phyloP scores from a whole-genome alignment of 2,329 filamentous ascomycete genomes.

The Fonsecaea erecta region DNA sequence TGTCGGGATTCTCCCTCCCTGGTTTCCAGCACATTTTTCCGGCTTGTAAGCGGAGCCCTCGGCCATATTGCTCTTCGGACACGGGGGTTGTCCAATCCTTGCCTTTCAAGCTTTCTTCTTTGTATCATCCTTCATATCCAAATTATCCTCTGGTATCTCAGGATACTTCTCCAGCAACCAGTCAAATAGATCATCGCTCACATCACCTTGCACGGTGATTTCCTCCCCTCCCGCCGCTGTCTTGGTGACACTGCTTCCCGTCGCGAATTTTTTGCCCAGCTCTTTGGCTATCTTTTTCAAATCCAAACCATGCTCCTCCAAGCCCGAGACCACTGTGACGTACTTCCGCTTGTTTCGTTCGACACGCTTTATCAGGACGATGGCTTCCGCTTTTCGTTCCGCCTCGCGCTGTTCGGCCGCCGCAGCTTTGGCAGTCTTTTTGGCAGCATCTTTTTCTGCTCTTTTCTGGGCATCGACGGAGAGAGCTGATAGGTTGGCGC shows the following conservation, averaged over 20 bases:
- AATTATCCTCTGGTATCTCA: slow-evolving; percentile 90
- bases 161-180: slow-evolving; percentile 84
- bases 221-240: slow-evolving; percentile 84
- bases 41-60: not conserved
- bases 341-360: slow-evolving; percentile 98
- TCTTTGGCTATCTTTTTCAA: slow-evolving; percentile 97
- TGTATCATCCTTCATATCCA: slow-evolving; percentile 96
- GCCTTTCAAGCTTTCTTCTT: slow-evolving; percentile 65
- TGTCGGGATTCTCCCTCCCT: not conserved
- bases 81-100: not conserved
- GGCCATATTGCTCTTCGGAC: not conserved
- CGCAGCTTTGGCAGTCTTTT: slow-evolving; percentile 94
- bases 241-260: slow-evolving; percentile 90
- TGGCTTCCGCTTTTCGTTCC: slow-evolving; percentile 79
- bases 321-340: slow-evolving; percentile 86
- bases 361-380: slow-evolving; percentile 91
- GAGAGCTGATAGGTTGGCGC: slow-evolving; percentile 81
- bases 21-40: not conserved
- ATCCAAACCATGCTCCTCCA: slow-evolving; percentile 89
- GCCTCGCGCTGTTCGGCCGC: slow-evolving; percentile 81
- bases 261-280: slow-evolving; percentile 98
- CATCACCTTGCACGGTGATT: slow-evolving; percentile 96
- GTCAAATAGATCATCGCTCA: slow-evolving; percentile 92
- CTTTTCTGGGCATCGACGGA: slow-evolving; percentile 91
- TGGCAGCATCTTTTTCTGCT: slow-evolving; percentile 92